These are phyloP conservation scores for Aspergillus ustus DNA, from an alignment of 2,329 filamentous ascomycete genomes.

Conservation along the genomic window DNA sequence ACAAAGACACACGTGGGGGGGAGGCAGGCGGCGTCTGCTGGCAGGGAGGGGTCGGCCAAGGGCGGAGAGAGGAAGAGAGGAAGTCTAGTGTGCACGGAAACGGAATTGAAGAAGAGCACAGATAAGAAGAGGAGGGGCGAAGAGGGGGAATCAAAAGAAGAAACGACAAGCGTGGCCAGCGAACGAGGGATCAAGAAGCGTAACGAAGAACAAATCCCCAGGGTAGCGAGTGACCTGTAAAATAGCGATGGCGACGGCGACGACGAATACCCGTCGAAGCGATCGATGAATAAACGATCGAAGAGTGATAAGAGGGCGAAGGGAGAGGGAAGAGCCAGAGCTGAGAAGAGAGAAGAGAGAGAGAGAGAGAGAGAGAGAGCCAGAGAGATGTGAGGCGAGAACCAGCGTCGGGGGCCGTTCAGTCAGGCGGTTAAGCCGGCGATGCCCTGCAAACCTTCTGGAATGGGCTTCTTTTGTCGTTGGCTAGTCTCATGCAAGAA, in stretches of 20 bases:
- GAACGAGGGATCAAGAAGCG: slow-evolving; percentile 9
- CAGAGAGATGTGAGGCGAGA: slow-evolving; percentile 22
- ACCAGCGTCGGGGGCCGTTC: slow-evolving; percentile 10
- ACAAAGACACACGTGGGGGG: slow-evolving; percentile 24
- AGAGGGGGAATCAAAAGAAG: slow-evolving; percentile 11
- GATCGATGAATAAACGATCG: slow-evolving; percentile 16
- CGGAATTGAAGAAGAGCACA: slow-evolving; percentile 6
- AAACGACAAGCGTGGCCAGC: slow-evolving; percentile 12
- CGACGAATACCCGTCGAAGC: slow-evolving; percentile 10
- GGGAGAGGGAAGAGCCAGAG: slow-evolving; percentile 7
- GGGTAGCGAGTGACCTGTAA: slow-evolving; percentile 11
- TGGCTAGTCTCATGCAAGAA: slow-evolving; percentile 5
- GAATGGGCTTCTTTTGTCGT: not conserved
- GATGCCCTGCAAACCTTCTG: slow-evolving; percentile 4
- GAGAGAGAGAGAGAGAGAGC: slow-evolving; percentile 17
- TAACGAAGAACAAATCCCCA: slow-evolving; percentile 4
- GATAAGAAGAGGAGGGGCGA: slow-evolving; percentile 13
- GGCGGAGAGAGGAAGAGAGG: slow-evolving; percentile 2
- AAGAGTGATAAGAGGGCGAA: slow-evolving; percentile 6
- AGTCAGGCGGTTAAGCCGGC: slow-evolving; percentile 12
- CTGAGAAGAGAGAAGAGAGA: slow-evolving; percentile 4
- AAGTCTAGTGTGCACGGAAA: not conserved
- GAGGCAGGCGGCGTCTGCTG: slow-evolving; percentile 20
- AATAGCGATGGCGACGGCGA: slow-evolving; percentile 6
- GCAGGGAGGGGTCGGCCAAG: slow-evolving; percentile 20